phyloP scores from a whole-genome alignment of 2,329 filamentous ascomycete genomes.

The Aspergillus eucalypticola region DNA sequence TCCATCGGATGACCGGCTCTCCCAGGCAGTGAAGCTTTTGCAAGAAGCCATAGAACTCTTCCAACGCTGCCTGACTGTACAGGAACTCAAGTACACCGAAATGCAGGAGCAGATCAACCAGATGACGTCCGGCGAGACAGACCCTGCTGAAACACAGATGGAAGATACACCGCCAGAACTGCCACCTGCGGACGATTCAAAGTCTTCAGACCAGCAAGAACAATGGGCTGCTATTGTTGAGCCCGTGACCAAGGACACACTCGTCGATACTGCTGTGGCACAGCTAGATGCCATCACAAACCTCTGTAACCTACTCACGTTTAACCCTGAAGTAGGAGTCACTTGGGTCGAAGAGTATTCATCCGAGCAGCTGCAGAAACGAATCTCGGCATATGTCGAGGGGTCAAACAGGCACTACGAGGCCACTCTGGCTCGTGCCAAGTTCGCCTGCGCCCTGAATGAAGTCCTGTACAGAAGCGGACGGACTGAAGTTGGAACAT shows the following conservation, averaged over 20 bases:
- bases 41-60: constrained; percentile 64
- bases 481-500: constrained; percentile 54
- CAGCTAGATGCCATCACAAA: constrained; percentile 59
- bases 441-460: constrained; percentile 57
- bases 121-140: constrained; percentile 33
- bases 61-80: constrained; percentile 56
- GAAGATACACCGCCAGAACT: constrained; percentile 13
- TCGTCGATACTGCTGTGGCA: constrained; percentile 68
- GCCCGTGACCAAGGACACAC: constrained; percentile 62
- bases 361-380: constrained; percentile 53
- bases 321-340: constrained; percentile 45
- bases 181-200: constrained; percentile 21
- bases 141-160: constrained; percentile 16
- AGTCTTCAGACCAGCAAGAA: constrained; percentile 44
- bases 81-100: constrained; percentile 52
- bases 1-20: constrained; percentile 41
- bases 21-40: constrained; percentile 54
- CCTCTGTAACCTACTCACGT: constrained; percentile 52
- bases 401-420: constrained; percentile 51
- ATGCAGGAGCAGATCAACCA: constrained; percentile 45
- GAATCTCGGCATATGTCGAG: constrained; percentile 55
- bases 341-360: constrained; percentile 62
- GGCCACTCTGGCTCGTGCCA: constrained; percentile 56
- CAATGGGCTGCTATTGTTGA: constrained; percentile 69
- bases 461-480: constrained; percentile 58